Percentiles rank a stretch among this genome's conserved stretches.
phyloP scores from a whole-genome alignment of 148 eudicot genomes.

The Rhododendron ferrugineum region DNA sequence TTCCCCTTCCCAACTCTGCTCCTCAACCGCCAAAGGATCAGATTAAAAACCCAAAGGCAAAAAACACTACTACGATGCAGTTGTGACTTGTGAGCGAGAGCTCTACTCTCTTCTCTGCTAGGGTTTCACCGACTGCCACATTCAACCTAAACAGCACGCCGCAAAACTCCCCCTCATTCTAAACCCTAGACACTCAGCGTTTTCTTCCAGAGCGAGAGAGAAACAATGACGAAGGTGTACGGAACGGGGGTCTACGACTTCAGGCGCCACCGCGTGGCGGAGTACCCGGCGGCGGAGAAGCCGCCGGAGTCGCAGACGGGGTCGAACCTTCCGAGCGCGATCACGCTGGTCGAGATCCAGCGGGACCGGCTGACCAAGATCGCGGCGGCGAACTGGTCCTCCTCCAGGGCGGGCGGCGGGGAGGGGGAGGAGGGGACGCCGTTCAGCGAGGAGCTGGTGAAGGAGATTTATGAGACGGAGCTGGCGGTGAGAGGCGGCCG shows the following conservation, averaged over 20 bases:
- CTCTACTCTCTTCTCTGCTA: background rate
- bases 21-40: no score
- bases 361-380: constrained; percentile 76
- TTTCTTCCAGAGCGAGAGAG: background rate
- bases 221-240: constrained; percentile 65
- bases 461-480: constrained; percentile 80
- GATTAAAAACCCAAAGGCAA: no score
- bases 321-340: constrained; percentile 46
- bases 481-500: constrained; percentile 49
- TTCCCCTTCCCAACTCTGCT: no score
- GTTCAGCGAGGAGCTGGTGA: constrained; percentile 59
- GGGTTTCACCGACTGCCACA: background rate
- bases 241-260: constrained; percentile 85
- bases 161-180: background rate
- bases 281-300: constrained; percentile 56
- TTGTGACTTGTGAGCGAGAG: background rate
- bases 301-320: constrained; percentile 39
- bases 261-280: constrained; percentile 96
- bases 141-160: background rate
- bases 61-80: no score
- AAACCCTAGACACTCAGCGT: background rate
- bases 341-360: constrained; percentile 73
- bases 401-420: constrained; percentile 22
- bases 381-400: constrained; percentile 60
- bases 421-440: constrained; percentile 19